Percentiles rank a stretch among this genome's conserved stretches.
These are phyloP conservation scores for Moesziomyces aphidis DNA, from an alignment of 1,284 basidiomycete genomes.

Conservation along the genomic window DNA sequence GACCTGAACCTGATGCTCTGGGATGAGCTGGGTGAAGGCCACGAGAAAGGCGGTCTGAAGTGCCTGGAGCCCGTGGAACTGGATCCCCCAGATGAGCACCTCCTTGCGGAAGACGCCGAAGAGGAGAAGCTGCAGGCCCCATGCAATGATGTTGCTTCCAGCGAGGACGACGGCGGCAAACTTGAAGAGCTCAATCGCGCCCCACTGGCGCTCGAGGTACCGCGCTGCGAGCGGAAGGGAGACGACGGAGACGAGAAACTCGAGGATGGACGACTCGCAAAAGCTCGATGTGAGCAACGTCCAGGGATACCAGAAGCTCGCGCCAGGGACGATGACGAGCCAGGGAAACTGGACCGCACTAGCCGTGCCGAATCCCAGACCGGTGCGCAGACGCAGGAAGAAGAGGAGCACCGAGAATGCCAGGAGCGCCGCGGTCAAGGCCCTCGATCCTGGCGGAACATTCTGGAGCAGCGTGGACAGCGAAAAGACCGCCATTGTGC, in stretches of 20 bases:
- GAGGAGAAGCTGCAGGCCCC: conserved; percentile 54
- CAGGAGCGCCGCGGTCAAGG: conserved; percentile 42
- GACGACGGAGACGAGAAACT: conserved; percentile 83
- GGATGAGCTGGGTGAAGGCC: conserved; percentile 95
- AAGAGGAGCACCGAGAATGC: conserved; percentile 42
- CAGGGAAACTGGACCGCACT: conserved; percentile 74
- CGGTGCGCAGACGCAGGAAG: conserved; percentile 50
- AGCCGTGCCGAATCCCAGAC: conserved; percentile 67
- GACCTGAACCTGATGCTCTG: conserved; percentile 95
- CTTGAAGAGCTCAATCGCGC: conserved; percentile 83
- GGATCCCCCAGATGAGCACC: conserved; percentile 75
- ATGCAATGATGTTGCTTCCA: conserved; percentile 60
- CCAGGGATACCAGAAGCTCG: conserved; percentile 87
- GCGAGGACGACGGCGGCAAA: conserved; percentile 79
- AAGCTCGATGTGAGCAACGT: conserved; percentile 87
- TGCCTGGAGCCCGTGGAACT: conserved; percentile 91
- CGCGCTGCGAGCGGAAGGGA: conserved; percentile 84
- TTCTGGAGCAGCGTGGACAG: conserved; percentile 44
- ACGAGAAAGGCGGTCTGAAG: conserved; percentile 91
- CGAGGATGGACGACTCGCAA: conserved; percentile 84
- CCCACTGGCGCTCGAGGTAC: conserved; percentile 95
- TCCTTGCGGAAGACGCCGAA: conserved; percentile 59
- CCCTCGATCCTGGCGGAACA: conserved; percentile 37
- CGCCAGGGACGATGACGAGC: conserved; percentile 85
- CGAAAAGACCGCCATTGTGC: conserved; percentile 50